Percentiles rank a stretch among this genome's conserved stretches.
phyloP scores from a whole-genome alignment of 768 basidiomycete species.

The Lanmaoa rubissima region DNA sequence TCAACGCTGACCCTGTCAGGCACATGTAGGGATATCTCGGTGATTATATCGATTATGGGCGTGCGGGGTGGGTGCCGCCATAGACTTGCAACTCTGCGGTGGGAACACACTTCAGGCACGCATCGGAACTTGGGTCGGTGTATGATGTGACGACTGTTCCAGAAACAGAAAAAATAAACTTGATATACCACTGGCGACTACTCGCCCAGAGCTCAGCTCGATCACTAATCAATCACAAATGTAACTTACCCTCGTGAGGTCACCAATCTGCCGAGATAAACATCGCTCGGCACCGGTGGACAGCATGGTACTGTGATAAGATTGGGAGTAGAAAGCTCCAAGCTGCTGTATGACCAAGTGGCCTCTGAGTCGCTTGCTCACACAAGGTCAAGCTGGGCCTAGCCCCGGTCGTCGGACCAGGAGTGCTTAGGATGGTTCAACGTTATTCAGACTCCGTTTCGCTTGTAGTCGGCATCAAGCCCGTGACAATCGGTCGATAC shows the following conservation, averaged over 20 bases:
- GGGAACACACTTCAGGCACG: too few relatives aligned
- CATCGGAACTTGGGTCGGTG: too few relatives aligned
- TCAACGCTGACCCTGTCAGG: background rate
- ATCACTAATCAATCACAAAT: background rate
- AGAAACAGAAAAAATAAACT: too few relatives aligned
- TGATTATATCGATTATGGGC: background rate
- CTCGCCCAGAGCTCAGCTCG: too few relatives aligned
- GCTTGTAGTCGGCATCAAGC: conserved; percentile 1
- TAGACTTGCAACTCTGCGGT: too few relatives aligned
- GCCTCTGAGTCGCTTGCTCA: background rate
- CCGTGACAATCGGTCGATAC: background rate
- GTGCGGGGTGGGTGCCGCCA: background rate
- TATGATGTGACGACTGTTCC: too few relatives aligned
- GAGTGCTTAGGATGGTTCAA: background rate
- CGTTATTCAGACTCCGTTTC: conserved; percentile 4
- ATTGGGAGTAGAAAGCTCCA: background rate
- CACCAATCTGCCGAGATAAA: too few relatives aligned
- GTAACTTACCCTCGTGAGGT: background rate
- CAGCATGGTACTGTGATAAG: too few relatives aligned
- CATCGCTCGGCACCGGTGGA: too few relatives aligned
- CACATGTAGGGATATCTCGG: background rate
- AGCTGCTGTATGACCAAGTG: background rate
- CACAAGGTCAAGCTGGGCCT: background rate
- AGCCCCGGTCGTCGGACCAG: background rate
- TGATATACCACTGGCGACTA: too few relatives aligned